phyloP scores from a whole-genome alignment of 495 filamentous ascomycete species.

The Delitschia confertaspora region DNA sequence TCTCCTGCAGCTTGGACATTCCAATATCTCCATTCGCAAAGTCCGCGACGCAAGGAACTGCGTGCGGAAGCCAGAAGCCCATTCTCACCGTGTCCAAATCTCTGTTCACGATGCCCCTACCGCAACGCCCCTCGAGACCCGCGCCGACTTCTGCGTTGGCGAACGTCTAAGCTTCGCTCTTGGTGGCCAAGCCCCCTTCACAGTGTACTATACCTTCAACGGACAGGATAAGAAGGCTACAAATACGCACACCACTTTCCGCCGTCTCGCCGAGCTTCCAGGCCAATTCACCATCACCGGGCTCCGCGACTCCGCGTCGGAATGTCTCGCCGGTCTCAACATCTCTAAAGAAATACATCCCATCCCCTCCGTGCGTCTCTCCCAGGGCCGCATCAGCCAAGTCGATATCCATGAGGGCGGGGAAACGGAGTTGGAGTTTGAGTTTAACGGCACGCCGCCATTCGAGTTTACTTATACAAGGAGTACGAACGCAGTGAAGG shows the following conservation, averaged over 20 bases:
- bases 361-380: constrained; percentile 83
- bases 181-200: constrained; percentile 80
- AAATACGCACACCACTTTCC: constrained; percentile 67
- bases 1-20: constrained; percentile 72
- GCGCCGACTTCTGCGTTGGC: constrained; percentile 86
- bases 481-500: constrained; percentile 68
- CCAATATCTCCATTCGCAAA: constrained; percentile 76
- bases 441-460: constrained; percentile 89
- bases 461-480: constrained; percentile 97
- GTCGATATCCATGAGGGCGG: constrained; percentile 96
- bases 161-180: constrained; percentile 86
- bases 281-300: constrained; percentile 82
- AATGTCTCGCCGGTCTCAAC: constrained; percentile 69
- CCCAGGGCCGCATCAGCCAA: constrained; percentile 62
- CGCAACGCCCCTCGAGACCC: constrained; percentile 78
- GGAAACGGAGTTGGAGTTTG: constrained; percentile 82
- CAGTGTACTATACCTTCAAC: constrained; percentile 84
- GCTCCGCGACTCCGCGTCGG: constrained; percentile 69
- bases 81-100: constrained; percentile 61
- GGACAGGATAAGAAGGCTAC: constrained; percentile 67
- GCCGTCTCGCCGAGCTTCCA: constrained; percentile 80
- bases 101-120: constrained; percentile 86
- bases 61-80: constrained; percentile 53
- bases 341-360: constrained; percentile 77
- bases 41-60: constrained; percentile 82